A percentile compares a stretch with the other conserved stretches of the same genome.
phyloP scores from a whole-genome alignment of 1,284 basidiomycete species.

The Tylopilus sp. region DNA sequence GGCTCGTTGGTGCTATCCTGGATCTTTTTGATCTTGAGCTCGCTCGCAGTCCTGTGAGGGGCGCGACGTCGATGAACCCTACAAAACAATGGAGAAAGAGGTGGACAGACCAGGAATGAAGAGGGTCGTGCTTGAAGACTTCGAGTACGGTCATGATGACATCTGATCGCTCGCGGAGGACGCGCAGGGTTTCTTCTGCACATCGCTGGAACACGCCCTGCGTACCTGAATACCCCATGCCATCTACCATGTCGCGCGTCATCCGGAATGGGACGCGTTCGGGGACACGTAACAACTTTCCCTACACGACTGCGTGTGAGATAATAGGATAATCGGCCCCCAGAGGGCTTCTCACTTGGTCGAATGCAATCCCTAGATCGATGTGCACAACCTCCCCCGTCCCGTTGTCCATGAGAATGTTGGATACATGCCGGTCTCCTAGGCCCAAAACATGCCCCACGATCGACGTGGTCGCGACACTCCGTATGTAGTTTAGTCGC shows the following conservation, averaged over 20 bases:
- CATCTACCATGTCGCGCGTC: constrained; percentile 92
- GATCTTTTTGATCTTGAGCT: constrained; percentile 61
- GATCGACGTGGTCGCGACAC: constrained; percentile 91
- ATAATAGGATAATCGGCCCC: no score
- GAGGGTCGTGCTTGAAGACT: constrained; percentile 95
- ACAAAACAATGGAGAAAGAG: neutral
- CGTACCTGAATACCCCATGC: constrained; percentile 86
- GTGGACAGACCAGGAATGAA: constrained; percentile 79
- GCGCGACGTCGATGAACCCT: neutral
- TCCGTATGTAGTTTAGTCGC: constrained; percentile 86
- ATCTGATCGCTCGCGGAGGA: constrained; percentile 80
- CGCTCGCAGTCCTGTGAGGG: constrained; percentile 62
- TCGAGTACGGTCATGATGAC: constrained; percentile 94
- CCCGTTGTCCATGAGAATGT: constrained; percentile 84
- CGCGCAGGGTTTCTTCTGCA: constrained; percentile 90
- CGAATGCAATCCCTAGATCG: constrained; percentile 95
- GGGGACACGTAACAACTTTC: constrained; percentile 76
- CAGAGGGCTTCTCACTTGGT: constrained; percentile 58
- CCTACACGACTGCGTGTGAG: constrained; percentile 44
- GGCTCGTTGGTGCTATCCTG: constrained; percentile 40
- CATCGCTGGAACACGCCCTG: constrained; percentile 95
- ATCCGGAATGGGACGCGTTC: constrained; percentile 94
- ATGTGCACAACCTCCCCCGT: constrained; percentile 93
- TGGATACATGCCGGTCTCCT: constrained; percentile 90
- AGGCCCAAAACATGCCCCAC: constrained; percentile 92